These are phyloP conservation scores for Articulospora tetracladia DNA, from an alignment of 495 filamentous ascomycete species.

Conservation along the genomic window DNA sequence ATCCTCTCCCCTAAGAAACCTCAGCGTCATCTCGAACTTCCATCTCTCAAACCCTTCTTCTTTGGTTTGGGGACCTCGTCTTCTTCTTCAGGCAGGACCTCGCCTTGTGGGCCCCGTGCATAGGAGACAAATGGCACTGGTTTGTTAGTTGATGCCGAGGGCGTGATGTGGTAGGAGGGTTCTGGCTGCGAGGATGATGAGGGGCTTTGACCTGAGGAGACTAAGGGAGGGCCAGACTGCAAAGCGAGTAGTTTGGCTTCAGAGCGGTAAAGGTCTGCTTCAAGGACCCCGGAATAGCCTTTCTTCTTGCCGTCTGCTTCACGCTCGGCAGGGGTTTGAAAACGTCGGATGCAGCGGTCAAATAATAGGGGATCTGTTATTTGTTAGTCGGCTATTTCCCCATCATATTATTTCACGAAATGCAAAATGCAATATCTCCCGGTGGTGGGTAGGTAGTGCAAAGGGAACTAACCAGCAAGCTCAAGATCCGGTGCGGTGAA, in stretches of 20 bases:
- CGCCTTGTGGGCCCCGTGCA: constrained; percentile 12
- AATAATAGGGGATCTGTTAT: constrained; percentile 69
- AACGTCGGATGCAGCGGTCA: constrained; percentile 71
- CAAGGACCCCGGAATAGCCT: constrained; percentile 66
- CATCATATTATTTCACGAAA: not conserved
- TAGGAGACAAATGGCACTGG: constrained; percentile 17
- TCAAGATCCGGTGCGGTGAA: constrained; percentile 25
- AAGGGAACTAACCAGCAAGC: constrained; percentile 18
- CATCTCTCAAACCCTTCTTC: constrained; percentile 66
- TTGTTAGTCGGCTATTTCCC: constrained; percentile 16
- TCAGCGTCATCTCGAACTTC: constrained; percentile 64
- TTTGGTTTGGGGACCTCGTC: constrained; percentile 56
- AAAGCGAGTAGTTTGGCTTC: constrained; percentile 70
- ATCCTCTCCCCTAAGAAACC: constrained; percentile 67
- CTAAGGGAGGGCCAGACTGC: constrained; percentile 29
- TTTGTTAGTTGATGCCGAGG: constrained; percentile 28
- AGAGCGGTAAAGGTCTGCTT: constrained; percentile 64
- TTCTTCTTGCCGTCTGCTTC: constrained; percentile 66
- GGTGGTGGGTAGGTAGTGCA: not conserved
- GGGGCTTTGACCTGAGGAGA: not conserved
- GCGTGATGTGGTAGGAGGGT: not conserved
- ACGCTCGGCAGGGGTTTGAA: constrained; percentile 66
- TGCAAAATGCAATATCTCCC: too few species aligned
- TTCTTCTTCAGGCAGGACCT: constrained; percentile 44
- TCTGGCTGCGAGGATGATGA: constrained; percentile 31